Evolutionary conservation across 2,329 filamentous ascomycete species (phyloP).

Genomic region (Xylaria sp.): DNA sequence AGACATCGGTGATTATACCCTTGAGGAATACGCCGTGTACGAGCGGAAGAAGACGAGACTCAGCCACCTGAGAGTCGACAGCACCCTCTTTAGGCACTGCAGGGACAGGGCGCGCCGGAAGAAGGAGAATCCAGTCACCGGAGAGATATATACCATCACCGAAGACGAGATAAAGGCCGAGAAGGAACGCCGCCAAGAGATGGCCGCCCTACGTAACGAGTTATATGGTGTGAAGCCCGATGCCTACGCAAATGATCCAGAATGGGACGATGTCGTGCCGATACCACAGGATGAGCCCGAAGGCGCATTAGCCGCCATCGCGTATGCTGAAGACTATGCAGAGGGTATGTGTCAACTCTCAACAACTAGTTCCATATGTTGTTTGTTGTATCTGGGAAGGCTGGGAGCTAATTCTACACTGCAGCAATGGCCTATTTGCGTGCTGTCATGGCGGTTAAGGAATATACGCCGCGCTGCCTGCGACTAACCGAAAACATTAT

Average conservation of each 20-base stretch:
- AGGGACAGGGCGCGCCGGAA: conserved; percentile 35
- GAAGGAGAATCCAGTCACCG: conserved; percentile 39
- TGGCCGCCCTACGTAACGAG: conserved; percentile 61
- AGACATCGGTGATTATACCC: conserved; percentile 59
- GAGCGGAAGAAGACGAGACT: conserved; percentile 55
- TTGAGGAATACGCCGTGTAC: conserved; percentile 58
- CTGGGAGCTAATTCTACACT: conserved; percentile 24
- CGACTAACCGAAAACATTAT: conserved; percentile 90
- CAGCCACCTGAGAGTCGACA: conserved; percentile 56
- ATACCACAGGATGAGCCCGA: conserved; percentile 86
- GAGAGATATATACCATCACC: conserved; percentile 36
- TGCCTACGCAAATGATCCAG: conserved; percentile 72
- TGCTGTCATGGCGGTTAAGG: conserved; percentile 89
- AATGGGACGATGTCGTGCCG: conserved; percentile 85
- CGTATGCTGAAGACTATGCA: conserved; percentile 88
- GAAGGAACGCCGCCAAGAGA: conserved; percentile 58
- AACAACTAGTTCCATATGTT: not conserved
- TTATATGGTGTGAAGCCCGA: conserved; percentile 57
- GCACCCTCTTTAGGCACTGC: conserved; percentile 57
- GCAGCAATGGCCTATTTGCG: conserved; percentile 89
- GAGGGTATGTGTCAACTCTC: conserved; percentile 64
- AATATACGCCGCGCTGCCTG: conserved; percentile 81
- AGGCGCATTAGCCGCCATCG: conserved; percentile 87
- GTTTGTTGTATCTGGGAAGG: not conserved
- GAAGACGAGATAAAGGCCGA: conserved; percentile 59